These are phyloP conservation scores for Fagopyrum tataricum DNA, from an alignment of 148 eudicot species.

Conservation along the genomic window DNA sequence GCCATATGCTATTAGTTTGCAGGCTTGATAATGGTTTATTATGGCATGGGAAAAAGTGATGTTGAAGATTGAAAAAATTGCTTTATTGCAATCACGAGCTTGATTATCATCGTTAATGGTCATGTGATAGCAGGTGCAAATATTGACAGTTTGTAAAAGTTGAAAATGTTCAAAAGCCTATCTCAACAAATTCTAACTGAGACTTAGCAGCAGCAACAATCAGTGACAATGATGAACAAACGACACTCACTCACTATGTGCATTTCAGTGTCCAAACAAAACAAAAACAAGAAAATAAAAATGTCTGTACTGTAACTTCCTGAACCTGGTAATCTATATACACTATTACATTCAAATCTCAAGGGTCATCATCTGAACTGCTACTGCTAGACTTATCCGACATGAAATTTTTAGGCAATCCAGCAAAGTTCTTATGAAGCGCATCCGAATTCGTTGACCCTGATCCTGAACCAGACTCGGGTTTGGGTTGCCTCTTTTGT, in stretches of 20 bases:
- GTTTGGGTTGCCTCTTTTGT: slow-evolving; percentile 28
- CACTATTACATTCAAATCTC: background rate
- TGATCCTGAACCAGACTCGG: slow-evolving; percentile 19
- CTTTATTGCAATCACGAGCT: background rate
- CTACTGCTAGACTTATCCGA: slow-evolving; percentile 23
- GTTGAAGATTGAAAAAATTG: background rate
- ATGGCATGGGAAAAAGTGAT: background rate
- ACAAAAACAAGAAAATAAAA: slow-evolving; percentile 13
- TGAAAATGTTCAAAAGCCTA: too few relatives aligned
- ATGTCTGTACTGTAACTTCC: slow-evolving; percentile 1
- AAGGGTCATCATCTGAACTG: slow-evolving; percentile 16
- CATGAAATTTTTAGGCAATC: slow-evolving; percentile 66
- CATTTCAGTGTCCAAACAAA: background rate
- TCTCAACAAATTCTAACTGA: too few relatives aligned
- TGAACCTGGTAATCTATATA: background rate
- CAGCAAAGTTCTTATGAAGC: slow-evolving; percentile 49
- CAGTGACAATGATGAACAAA: background rate
- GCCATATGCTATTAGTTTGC: background rate
- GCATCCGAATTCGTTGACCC: slow-evolving; percentile 17
- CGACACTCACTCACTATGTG: background rate
- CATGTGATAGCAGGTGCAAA: too few relatives aligned
- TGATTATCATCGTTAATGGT: too few relatives aligned
- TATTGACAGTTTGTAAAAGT: too few relatives aligned
- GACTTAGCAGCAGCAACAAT: too few relatives aligned
- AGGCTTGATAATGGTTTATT: background rate